Percentiles rank a stretch among this genome's conserved stretches.
Conservation (phyloP, 129 eudicot species). For the Gnaphalium uliginosum region DNA sequence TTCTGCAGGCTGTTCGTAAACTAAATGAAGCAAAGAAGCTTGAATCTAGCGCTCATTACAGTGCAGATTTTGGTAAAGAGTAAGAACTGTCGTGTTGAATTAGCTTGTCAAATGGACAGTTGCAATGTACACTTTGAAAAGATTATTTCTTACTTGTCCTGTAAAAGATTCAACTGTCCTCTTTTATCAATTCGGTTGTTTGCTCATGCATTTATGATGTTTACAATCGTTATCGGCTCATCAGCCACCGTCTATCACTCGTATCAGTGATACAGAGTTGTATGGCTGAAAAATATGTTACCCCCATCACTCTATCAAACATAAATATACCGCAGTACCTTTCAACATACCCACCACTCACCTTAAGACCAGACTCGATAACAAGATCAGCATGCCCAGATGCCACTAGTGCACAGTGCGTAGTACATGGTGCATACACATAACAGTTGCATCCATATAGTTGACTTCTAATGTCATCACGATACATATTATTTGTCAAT, state of each 20-base stretch:
- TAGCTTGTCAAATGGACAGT: conserved; percentile 20
- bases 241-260: neutral
- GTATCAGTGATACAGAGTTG: neutral
- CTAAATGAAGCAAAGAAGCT: conserved; percentile 97
- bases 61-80: conserved; percentile 93
- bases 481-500: too few species aligned
- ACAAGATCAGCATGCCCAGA: neutral
- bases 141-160: conserved; percentile 11
- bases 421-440: too few species aligned
- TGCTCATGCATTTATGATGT: conserved; percentile 19
- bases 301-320: too few species aligned
- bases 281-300: neutral
- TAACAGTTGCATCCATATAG: too few species aligned
- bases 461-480: too few species aligned
- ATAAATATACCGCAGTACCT: too few species aligned
- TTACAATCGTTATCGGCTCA: neutral
- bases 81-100: conserved; percentile 23
- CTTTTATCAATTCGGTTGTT: neutral
- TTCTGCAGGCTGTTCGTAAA: conserved; percentile 80
- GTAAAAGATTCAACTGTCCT: conserved; percentile 24
- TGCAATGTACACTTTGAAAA: conserved; percentile 16
- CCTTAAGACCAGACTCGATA: neutral
- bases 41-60: conserved; percentile 91
- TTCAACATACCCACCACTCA: neutral
- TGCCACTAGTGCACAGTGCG: neutral